Evolutionary conservation across 2,329 filamentous ascomycete genomes (phyloP).

Genomic region (Harringtonia aguacate): DNA sequence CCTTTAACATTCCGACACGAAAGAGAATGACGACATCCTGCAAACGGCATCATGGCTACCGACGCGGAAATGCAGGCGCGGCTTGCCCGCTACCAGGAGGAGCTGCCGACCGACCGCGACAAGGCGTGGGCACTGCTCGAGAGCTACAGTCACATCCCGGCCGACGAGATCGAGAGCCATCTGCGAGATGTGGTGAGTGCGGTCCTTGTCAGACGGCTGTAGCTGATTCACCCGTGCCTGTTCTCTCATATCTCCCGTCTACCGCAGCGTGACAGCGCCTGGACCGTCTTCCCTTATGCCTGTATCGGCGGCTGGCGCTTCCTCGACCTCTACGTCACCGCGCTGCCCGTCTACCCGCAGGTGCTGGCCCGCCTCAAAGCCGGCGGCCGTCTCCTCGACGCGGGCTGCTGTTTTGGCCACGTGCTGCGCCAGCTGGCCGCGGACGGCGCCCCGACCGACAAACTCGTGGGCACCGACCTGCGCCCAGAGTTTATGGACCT

Average conservation of each 20-base stretch:
- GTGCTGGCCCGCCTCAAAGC: conserved; percentile 18
- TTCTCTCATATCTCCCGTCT: no score
- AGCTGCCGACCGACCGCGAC: conserved; percentile 7
- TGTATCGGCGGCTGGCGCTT: conserved; percentile 29
- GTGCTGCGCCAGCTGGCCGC: conserved; percentile 29
- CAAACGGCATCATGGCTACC: not conserved
- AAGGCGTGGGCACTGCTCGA: conserved; percentile 14
- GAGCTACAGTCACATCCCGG: conserved; percentile 14
- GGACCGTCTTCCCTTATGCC: conserved; percentile 23
- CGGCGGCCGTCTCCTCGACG: conserved; percentile 23
- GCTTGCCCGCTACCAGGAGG: conserved; percentile 4
- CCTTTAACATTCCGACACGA: no score
- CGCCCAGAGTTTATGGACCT: conserved; percentile 20
- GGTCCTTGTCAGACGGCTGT: not conserved
- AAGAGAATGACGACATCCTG: no score
- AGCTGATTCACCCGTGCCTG: not conserved
- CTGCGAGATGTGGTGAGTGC: conserved; percentile 11
- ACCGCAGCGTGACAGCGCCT: conserved; percentile 26
- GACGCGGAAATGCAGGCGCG: not conserved
- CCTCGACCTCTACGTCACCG: conserved; percentile 22
- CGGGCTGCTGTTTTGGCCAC: conserved; percentile 33
- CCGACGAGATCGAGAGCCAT: conserved; percentile 13
- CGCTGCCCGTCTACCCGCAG: conserved; percentile 18
- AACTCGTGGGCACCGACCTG: conserved; percentile 28
- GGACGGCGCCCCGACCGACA: conserved; percentile 25